Conservation (phyloP, 768 basidiomycete genomes). For the Suillus discolor region DNA sequence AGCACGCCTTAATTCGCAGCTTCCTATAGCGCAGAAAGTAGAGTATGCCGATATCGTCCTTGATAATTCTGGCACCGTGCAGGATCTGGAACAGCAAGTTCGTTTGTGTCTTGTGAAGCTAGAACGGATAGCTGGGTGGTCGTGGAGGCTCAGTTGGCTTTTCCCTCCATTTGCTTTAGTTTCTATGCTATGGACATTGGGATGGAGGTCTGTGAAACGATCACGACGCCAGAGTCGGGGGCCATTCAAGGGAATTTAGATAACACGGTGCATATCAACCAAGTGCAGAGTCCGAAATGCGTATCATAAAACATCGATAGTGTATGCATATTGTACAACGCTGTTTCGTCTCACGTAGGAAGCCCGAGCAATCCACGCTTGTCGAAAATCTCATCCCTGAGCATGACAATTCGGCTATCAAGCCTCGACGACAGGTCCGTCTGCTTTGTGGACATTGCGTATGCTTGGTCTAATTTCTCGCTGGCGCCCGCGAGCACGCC, state of each 20-base stretch:
- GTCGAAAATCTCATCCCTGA: conserved; percentile 66
- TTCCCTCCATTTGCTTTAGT: conserved; percentile 55
- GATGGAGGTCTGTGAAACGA: conserved; percentile 30
- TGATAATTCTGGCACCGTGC: conserved; percentile 81
- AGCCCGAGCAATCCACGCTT: conserved; percentile 55
- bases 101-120: conserved; percentile 44
- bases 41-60: conserved; percentile 84
- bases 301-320: not conserved
- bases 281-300: not conserved
- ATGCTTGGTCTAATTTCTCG: conserved; percentile 53
- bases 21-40: conserved; percentile 78
- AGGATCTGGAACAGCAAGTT: conserved; percentile 60
- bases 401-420: conserved; percentile 69
- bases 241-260: not conserved
- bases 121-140: conserved; percentile 52
- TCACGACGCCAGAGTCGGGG: not conserved
- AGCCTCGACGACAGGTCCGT: conserved; percentile 67
- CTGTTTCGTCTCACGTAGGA: not conserved
- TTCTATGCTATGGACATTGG: conserved; percentile 45
- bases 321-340: not conserved
- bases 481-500: conserved; percentile 48
- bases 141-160: conserved; percentile 65
- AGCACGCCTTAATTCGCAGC: conserved; percentile 76
- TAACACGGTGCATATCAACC: not conserved
- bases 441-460: conserved; percentile 48